Evolutionary conservation across 257 asterid species (phyloP), one percentile per base, ranked within the genome.

Genomic region (Plectranthus barbatus): DNA sequence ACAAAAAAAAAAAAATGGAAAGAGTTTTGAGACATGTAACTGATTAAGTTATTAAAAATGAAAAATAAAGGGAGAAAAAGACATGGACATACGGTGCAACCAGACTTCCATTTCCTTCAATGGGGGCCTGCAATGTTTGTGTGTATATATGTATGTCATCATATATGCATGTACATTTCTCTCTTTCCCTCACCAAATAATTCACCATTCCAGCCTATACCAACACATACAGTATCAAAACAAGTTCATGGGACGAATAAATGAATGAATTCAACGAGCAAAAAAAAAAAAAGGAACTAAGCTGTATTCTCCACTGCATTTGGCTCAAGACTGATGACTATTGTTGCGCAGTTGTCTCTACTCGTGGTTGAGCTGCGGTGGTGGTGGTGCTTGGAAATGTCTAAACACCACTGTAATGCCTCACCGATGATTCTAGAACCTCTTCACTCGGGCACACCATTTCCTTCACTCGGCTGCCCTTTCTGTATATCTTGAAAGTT

Each of bases 401-500:
- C 68, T 74, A 85, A 60, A 39, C 73, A 68, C 83, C 73, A 68
- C 83, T 85, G 83, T 85, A 89, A 78, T 83, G 96, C 81, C 83
- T 87, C 76, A 92, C 77, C 5, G 95, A 85, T 14, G 95, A 73
- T 82, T 92, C 99, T 67, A 92, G 69, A 45, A 80, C 85, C 76
- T 92, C 95, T 2, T 74, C 83, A 64, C 75, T 83, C 10, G 99
- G 97, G 84, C 84, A 79, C 47, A 92, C 56, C 83, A 92, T 77
- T 73, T 92, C 99, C 79, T 85, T 89, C 76, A 92, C 83, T 50
- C 88, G 77, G 74, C n/a, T 70, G 40, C 96, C 84, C 24, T 63
- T 82, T 57, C 62, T 77, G 81, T 90, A 92, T 56, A 92, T 87
- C 83, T 89, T 92, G 83, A 92, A 67, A 14, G 99, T 86, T 4